phyloP scores from a whole-genome alignment of 441 rosid species.

The Populus trichocarpa region DNA sequence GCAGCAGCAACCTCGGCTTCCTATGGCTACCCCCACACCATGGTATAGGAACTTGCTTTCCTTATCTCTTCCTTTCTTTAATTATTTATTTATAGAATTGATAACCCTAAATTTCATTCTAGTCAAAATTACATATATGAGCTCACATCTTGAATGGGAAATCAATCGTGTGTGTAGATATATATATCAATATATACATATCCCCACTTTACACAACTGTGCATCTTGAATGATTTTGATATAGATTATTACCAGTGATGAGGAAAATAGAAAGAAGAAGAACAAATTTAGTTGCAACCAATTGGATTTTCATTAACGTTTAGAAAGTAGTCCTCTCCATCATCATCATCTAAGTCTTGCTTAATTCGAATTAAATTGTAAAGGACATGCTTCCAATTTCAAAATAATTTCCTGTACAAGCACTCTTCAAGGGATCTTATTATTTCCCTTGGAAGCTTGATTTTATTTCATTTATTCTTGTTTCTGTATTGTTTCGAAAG shows the following conservation, averaged over 20 bases:
- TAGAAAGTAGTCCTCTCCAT: background rate
- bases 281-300: background rate
- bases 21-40: conserved; percentile 53
- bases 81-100: background rate
- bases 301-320: background rate
- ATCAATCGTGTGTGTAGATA: background rate
- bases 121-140: background rate
- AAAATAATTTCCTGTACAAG: background rate
- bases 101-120: background rate
- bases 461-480: background rate
- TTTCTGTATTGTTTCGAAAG: background rate
- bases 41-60: conserved; percentile 34
- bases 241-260: background rate
- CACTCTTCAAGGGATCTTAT: background rate
- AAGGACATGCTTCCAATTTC: background rate
- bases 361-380: too few relatives aligned
- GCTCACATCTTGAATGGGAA: background rate
- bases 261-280: background rate
- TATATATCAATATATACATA: too few relatives aligned
- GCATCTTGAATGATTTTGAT: background rate
- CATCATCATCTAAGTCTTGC: background rate
- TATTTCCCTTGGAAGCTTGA: background rate
- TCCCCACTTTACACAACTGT: background rate
- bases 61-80: background rate
- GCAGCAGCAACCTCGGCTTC: conserved; percentile 51